phyloP scores from a whole-genome alignment of 2,329 filamentous ascomycete genomes.

The Phaeophleospora eucalypticola region DNA sequence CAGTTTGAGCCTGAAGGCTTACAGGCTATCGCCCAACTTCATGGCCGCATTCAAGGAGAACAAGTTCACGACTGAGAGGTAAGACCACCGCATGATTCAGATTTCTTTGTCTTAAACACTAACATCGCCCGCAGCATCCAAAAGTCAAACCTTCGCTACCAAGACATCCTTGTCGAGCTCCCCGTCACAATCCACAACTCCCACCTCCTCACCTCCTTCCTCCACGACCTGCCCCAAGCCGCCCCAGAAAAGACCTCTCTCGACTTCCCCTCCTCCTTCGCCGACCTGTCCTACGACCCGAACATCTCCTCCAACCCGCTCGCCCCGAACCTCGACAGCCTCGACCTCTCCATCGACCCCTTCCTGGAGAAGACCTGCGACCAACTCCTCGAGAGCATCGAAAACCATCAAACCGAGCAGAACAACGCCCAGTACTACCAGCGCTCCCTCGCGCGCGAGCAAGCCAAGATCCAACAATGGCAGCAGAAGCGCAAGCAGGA shows the following conservation, averaged over 20 bases:
- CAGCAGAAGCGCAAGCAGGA: constrained; percentile 95
- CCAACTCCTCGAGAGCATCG: constrained; percentile 90
- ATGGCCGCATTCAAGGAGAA: constrained; percentile 91
- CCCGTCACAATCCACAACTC: constrained; percentile 93
- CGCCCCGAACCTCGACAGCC: constrained; percentile 80
- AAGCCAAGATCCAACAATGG: constrained; percentile 95
- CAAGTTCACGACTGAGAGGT: constrained; percentile 97
- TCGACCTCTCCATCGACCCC: constrained; percentile 92
- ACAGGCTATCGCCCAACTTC: constrained; percentile 81
- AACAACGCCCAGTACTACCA: constrained; percentile 99
- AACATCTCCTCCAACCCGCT: constrained; percentile 60
- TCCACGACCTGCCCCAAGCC: constrained; percentile 81
- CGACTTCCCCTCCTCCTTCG: constrained; percentile 71
- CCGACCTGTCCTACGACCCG: constrained; percentile 66
- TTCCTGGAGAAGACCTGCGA: constrained; percentile 99
- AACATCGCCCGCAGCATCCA: constrained; percentile 61
- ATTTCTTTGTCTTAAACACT: constrained; percentile 17
- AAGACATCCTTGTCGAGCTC: constrained; percentile 87
- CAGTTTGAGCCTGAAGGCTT: constrained; percentile 81
- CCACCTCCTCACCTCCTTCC: constrained; percentile 88
- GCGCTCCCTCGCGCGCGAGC: constrained; percentile 86
- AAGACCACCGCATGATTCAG: constrained; percentile 34
- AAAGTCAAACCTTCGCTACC: constrained; percentile 89
- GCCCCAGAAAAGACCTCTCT: constrained; percentile 57
- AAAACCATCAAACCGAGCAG: constrained; percentile 95